Evolutionary conservation across 2,329 filamentous ascomycete genomes (phyloP).

Genomic region (Shiraia sp.): DNA sequence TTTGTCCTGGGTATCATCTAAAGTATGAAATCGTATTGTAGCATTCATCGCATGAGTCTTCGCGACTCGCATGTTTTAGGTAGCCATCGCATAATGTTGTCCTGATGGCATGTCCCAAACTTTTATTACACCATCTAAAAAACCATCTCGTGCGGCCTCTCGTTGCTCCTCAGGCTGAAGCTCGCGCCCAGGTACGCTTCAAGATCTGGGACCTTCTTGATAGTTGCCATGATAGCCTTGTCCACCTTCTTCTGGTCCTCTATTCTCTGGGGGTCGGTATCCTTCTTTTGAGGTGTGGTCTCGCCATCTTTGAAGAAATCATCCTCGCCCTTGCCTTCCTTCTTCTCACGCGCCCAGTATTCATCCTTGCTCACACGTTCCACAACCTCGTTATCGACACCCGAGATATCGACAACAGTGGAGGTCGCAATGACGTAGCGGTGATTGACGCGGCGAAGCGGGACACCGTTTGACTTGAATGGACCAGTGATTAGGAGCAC

Average conservation of each 20-base stretch:
- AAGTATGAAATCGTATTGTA: constrained; percentile 3
- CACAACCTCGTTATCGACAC: constrained; percentile 70
- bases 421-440: constrained; percentile 92
- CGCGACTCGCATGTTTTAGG: no score
- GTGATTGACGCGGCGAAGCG: constrained; percentile 88
- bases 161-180: constrained; percentile 97
- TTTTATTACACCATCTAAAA: constrained; percentile 60
- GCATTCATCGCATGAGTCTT: background rate
- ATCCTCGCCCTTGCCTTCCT: constrained; percentile 90
- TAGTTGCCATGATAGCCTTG: constrained; percentile 87
- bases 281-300: constrained; percentile 86
- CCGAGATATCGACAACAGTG: constrained; percentile 78
- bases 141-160: constrained; percentile 99
- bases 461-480: constrained; percentile 99
- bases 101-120: background rate
- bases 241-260: constrained; percentile 98
- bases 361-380: constrained; percentile 79
- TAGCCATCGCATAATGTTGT: no score
- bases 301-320: constrained; percentile 98
- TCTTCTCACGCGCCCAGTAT: constrained; percentile 97
- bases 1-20: constrained; percentile 8
- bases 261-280: constrained; percentile 84
- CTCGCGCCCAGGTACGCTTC: constrained; percentile 88
- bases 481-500: constrained; percentile 97
- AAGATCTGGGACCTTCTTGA: constrained; percentile 97